phyloP scores from a whole-genome alignment of 306 rosid species.

The Sicyos baderoa region DNA sequence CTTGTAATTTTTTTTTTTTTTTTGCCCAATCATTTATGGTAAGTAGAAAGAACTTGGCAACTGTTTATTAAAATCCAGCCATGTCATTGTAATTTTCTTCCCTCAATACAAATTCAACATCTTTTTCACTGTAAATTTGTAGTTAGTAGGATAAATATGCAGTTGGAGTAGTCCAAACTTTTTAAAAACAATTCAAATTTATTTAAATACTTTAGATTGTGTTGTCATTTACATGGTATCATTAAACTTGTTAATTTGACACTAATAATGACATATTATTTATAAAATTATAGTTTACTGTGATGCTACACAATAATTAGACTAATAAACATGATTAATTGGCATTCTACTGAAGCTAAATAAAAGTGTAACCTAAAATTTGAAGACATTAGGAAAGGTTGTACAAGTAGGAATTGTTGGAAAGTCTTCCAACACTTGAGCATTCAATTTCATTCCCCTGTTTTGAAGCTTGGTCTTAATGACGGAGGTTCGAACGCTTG shows the following conservation, averaged over 20 bases:
- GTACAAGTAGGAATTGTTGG: not conserved
- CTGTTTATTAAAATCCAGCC: not conserved
- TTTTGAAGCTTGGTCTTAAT: not conserved
- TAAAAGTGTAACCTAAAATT: not conserved
- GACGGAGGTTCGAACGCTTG: too few species aligned
- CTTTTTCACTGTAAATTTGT: not conserved
- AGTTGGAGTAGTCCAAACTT: not conserved
- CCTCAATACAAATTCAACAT: slow-evolving; percentile 1
- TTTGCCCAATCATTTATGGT: not conserved
- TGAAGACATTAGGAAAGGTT: not conserved
- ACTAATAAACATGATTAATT: not conserved
- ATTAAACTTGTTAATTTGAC: not conserved
- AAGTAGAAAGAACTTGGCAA: slow-evolving; percentile 1
- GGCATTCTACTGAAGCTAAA: not conserved
- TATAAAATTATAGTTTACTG: too few species aligned
- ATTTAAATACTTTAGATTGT: not conserved
- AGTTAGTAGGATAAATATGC: not conserved
- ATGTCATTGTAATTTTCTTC: not conserved
- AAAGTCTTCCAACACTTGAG: not conserved
- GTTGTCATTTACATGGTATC: not conserved
- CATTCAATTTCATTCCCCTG: not conserved
- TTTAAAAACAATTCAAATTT: not conserved
- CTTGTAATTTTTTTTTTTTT: not conserved
- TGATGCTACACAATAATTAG: not conserved
- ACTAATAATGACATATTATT: not conserved